A percentile compares a stretch with the other conserved stretches of the same genome.
phyloP scores from a whole-genome alignment of 2,329 filamentous ascomycete genomes.

The Diaporthe amygdali region DNA sequence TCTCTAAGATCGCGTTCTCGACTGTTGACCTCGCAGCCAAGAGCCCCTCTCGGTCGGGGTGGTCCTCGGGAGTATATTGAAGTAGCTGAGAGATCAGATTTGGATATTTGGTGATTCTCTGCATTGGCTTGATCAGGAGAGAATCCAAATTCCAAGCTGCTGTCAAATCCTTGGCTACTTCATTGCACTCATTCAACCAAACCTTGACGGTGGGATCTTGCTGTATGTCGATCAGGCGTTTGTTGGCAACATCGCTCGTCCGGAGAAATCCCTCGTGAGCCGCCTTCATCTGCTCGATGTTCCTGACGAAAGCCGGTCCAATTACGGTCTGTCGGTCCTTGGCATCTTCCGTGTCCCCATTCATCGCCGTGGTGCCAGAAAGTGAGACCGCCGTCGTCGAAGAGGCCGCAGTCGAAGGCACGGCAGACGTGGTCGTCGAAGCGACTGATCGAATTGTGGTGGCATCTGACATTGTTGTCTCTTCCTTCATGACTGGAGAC shows the following conservation, averaged over 20 bases:
- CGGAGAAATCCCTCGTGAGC: constrained; percentile 68
- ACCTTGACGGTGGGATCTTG: constrained; percentile 71
- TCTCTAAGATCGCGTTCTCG: constrained; percentile 77
- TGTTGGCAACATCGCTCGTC: constrained; percentile 67
- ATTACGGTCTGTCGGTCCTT: constrained; percentile 59
- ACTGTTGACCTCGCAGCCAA: constrained; percentile 55
- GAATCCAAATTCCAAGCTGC: constrained; percentile 95
- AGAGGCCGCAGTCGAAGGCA: constrained; percentile 24
- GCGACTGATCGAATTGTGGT: constrained; percentile 40
- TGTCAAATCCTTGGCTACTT: constrained; percentile 90
- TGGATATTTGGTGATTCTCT: constrained; percentile 92
- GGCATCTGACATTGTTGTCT: constrained; percentile 35
- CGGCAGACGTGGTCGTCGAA: constrained; percentile 39
- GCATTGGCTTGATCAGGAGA: constrained; percentile 95
- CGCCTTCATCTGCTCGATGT: constrained; percentile 65
- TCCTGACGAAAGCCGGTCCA: constrained; percentile 58
- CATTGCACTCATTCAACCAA: constrained; percentile 93
- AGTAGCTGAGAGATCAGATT: constrained; percentile 82
- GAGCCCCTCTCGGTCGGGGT: constrained; percentile 79
- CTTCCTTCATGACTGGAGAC: constrained; percentile 42
- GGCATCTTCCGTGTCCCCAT: constrained; percentile 53
- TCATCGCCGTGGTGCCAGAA: constrained; percentile 34
- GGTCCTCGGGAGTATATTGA: constrained; percentile 78
- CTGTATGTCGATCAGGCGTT: constrained; percentile 66
- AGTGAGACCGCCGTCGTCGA: constrained; percentile 24